Conservation (phyloP, 257 asterid species). For the Pogostemon cablin region DNA sequence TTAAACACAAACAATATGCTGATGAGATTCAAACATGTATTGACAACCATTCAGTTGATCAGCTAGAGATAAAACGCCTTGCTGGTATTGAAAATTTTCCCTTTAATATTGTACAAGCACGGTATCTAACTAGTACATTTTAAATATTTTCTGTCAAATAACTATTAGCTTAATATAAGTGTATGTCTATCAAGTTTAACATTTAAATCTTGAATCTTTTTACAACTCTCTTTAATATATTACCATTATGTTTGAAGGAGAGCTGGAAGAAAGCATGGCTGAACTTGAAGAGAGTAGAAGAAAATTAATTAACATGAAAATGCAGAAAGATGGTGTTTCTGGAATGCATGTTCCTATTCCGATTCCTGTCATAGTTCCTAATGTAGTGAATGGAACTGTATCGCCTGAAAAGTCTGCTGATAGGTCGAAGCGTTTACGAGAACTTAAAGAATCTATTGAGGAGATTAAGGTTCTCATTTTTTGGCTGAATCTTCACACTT, state of each 20-base stretch:
- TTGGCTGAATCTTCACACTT: constrained; percentile 27
- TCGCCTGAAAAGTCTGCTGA: constrained; percentile 84
- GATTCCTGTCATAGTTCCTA: constrained; percentile 54
- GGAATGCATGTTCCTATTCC: constrained; percentile 67
- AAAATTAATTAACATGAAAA: constrained; percentile 71
- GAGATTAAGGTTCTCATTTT: constrained; percentile 68
- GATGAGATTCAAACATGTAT: constrained; percentile 68
- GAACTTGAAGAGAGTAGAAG: constrained; percentile 97
- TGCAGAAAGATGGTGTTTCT: constrained; percentile 83
- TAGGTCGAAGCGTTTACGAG: constrained; percentile 68
- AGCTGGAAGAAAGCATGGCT: constrained; percentile 83
- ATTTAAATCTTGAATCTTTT: constrained; percentile 20
- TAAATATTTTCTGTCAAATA: constrained; percentile 24
- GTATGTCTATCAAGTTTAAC: constrained; percentile 23
- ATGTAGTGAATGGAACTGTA: constrained; percentile 62
- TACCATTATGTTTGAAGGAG: constrained; percentile 54
- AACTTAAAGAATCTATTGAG: constrained; percentile 74
- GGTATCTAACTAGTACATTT: constrained; percentile 15
- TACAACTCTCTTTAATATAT: constrained; percentile 27
- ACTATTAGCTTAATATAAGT: constrained; percentile 21
- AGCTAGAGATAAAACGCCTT: constrained; percentile 70
- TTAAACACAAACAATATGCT: constrained; percentile 72
- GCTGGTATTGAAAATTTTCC: constrained; percentile 54
- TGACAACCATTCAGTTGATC: constrained; percentile 63
- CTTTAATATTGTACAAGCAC: constrained; percentile 14